phyloP scores from a whole-genome alignment of 306 rosid species.

The Hylodesmum podocarpum region DNA sequence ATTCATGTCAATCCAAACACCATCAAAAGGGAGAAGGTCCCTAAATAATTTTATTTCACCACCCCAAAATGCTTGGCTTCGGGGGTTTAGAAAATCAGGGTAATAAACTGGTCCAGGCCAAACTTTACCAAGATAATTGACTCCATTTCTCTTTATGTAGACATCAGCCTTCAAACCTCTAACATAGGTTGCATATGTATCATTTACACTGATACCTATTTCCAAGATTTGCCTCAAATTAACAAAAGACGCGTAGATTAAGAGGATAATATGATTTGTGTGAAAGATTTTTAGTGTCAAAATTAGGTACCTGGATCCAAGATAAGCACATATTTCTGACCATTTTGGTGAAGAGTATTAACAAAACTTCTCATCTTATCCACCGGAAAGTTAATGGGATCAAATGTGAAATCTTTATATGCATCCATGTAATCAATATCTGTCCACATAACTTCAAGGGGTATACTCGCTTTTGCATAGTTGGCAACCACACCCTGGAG shows the following conservation, averaged over 20 bases:
- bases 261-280: neutral
- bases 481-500: conserved; percentile 63
- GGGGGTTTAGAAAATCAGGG: conserved; percentile 81
- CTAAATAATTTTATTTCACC: conserved; percentile 66
- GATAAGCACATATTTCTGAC: conserved; percentile 79
- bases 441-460: conserved; percentile 95
- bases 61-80: conserved; percentile 52
- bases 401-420: conserved; percentile 81
- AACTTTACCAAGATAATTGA: conserved; percentile 70
- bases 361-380: conserved; percentile 63
- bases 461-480: conserved; percentile 69
- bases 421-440: conserved; percentile 96
- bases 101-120: conserved; percentile 90
- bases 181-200: conserved; percentile 56
- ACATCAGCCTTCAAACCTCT: conserved; percentile 72
- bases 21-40: conserved; percentile 65
- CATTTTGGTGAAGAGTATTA: conserved; percentile 63
- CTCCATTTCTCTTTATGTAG: conserved; percentile 64
- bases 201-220: conserved; percentile 69
- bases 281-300: neutral
- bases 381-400: conserved; percentile 77
- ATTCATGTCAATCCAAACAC: conserved; percentile 93
- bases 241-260: neutral
- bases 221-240: conserved; percentile 11
- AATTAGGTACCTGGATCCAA: conserved; percentile 74